Conservation (phyloP, 805 yeast genomes). For the Blastobotrys chiropterorum region DNA sequence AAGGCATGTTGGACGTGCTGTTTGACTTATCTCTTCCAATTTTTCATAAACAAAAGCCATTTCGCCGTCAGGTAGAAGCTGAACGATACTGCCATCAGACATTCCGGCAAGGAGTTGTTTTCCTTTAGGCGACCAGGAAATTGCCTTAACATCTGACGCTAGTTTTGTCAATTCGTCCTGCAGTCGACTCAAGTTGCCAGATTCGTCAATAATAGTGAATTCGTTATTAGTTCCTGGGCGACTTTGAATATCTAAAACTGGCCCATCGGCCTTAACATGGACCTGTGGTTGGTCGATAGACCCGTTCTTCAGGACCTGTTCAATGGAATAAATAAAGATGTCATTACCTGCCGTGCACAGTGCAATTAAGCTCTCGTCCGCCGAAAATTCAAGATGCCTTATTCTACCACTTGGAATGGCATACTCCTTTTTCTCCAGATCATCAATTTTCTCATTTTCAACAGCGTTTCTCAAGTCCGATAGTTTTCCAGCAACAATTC, state of each 20-base stretch:
- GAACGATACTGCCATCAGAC: conserved; percentile 12
- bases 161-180: neutral
- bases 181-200: conserved; percentile 9
- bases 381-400: conserved; percentile 18
- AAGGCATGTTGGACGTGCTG: conserved; percentile 5
- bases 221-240: conserved; percentile 16
- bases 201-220: conserved; percentile 12
- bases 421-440: conserved; percentile 4
- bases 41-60: neutral
- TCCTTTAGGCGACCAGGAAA: conserved; percentile 27
- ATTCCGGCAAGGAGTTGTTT: conserved; percentile 20
- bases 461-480: conserved; percentile 16
- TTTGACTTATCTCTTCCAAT: neutral
- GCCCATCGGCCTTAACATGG: neutral
- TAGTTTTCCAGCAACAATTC: conserved; percentile 18
- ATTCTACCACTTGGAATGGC: conserved; percentile 9
- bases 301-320: neutral
- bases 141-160: conserved; percentile 8
- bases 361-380: conserved; percentile 21
- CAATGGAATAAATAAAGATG: neutral
- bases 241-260: conserved; percentile 10
- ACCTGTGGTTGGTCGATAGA: neutral
- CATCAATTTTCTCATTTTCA: conserved; percentile 4
- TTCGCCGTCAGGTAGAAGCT: neutral
- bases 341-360: conserved; percentile 13